Evolutionary conservation across 2,329 filamentous ascomycete species (phyloP).

Genomic region (Verticillium isaacii): DNA sequence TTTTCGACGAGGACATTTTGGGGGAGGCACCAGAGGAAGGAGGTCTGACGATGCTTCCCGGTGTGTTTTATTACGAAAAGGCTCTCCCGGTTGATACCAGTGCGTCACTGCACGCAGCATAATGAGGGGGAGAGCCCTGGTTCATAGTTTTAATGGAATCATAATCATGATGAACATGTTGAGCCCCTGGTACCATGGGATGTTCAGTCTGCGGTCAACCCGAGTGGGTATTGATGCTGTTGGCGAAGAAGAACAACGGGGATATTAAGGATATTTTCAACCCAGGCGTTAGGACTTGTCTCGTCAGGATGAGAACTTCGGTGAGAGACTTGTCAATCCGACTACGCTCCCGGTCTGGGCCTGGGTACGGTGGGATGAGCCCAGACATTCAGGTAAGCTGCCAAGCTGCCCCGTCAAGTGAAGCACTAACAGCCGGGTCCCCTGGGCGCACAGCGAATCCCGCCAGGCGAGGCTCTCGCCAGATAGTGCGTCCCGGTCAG

Average conservation of each 20-base stretch:
- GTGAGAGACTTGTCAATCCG: not conserved
- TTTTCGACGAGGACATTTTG: not conserved
- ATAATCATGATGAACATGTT: not conserved
- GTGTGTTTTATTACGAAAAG: not conserved
- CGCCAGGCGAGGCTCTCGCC: not conserved
- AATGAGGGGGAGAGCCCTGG: not conserved
- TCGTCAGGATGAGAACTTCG: too few species aligned
- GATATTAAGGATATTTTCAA: too few species aligned
- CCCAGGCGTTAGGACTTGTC: too few species aligned
- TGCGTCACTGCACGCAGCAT: not conserved
- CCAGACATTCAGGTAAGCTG: not conserved
- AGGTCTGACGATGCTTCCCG: not conserved
- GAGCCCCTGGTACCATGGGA: too few species aligned
- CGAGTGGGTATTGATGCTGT: too few species aligned
- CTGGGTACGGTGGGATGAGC: not conserved
- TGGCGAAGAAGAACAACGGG: not conserved
- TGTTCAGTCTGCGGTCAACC: too few species aligned
- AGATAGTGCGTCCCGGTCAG: not conserved
- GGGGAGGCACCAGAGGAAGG: not conserved
- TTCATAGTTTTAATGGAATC: not conserved
- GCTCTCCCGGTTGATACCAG: not conserved
- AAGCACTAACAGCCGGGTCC: not conserved
- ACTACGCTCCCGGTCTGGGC: not conserved
- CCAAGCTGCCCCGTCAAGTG: not conserved
- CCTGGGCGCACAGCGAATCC: not conserved